phyloP scores from a whole-genome alignment of 192 early-diverging fungal species.

The Chytriomyces hyalinus region DNA sequence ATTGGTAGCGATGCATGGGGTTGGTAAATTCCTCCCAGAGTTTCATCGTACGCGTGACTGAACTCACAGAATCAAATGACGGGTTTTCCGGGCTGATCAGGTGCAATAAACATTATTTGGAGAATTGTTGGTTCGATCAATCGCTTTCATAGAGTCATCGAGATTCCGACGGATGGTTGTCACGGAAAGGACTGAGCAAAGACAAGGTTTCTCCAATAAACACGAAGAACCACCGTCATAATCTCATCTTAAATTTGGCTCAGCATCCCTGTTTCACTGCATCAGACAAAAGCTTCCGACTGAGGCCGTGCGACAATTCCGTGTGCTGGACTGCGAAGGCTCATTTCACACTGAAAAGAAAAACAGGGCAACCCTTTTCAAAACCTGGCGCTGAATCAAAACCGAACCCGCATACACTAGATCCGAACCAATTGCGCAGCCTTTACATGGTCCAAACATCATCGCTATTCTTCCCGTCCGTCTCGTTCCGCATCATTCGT shows the following conservation, averaged over 20 bases:
- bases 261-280: slow-evolving; percentile 68
- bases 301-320: slow-evolving; percentile 41
- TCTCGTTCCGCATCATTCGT: slow-evolving; percentile 81
- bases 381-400: too few relatives aligned
- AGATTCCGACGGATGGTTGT: slow-evolving; percentile 83
- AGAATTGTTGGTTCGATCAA: slow-evolving; percentile 88
- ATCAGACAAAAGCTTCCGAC: slow-evolving; percentile 43
- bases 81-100: too few relatives aligned
- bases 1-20: too few relatives aligned
- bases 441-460: not conserved
- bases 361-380: not conserved
- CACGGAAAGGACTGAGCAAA: slow-evolving; percentile 86
- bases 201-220: slow-evolving; percentile 69
- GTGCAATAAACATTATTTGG: slow-evolving; percentile 79
- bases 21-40: too few relatives aligned
- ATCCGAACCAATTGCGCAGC: too few relatives aligned
- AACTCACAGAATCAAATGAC: too few relatives aligned
- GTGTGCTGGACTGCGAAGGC: not conserved
- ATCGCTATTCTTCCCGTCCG: slow-evolving; percentile 81
- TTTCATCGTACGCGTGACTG: too few relatives aligned
- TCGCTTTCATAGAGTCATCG: slow-evolving; percentile 65
- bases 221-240: not conserved
- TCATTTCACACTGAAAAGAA: slow-evolving; percentile 11
- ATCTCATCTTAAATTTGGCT: slow-evolving; percentile 72
- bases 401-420: too few relatives aligned